These are phyloP conservation scores for Ascochyta clinopodiicola DNA, from an alignment of 2,329 filamentous ascomycete genomes.

Conservation along the genomic window DNA sequence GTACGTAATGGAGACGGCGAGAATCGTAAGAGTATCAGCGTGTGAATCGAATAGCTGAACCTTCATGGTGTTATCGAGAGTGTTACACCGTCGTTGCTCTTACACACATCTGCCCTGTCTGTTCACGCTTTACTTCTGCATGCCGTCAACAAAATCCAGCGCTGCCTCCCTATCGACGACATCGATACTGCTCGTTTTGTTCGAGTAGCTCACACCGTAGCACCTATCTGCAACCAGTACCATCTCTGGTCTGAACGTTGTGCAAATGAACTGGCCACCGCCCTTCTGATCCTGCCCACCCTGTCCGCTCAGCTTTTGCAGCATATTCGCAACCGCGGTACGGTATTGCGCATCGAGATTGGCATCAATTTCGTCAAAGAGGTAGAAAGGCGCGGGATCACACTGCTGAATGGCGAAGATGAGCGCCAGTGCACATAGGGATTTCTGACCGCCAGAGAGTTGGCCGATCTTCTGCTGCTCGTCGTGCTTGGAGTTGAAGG, in stretches of 20 bases:
- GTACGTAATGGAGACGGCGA: too few species aligned
- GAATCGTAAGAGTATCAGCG: too few species aligned
- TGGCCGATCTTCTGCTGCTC: constrained; percentile 98
- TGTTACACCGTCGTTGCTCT: too few species aligned
- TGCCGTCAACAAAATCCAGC: constrained; percentile 91
- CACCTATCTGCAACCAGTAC: constrained; percentile 94
- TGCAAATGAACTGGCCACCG: constrained; percentile 91
- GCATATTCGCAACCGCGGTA: constrained; percentile 89
- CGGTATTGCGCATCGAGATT: constrained; percentile 98
- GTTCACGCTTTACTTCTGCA: constrained; percentile 54
- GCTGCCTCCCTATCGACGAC: constrained; percentile 88
- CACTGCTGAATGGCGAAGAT: constrained; percentile 99
- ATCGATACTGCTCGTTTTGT: constrained; percentile 94
- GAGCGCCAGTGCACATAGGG: constrained; percentile 93
- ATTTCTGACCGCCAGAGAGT: constrained; percentile 96
- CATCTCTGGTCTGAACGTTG: constrained; percentile 97
- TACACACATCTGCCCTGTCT: too few species aligned
- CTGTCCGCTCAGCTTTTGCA: constrained; percentile 63
- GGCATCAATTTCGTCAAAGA: constrained; percentile 98
- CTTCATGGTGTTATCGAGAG: constrained; percentile 1
- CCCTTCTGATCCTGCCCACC: constrained; percentile 51
- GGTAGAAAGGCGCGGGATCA: constrained; percentile 96
- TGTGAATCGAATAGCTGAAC: too few species aligned
- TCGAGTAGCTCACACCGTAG: constrained; percentile 90
- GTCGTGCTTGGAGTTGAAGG: constrained; percentile 98